A percentile compares a stretch with the other conserved stretches of the same genome.
These are phyloP conservation scores for Flaveria ramosissima DNA, from an alignment of 129 eudicot genomes.

Conservation along the genomic window DNA sequence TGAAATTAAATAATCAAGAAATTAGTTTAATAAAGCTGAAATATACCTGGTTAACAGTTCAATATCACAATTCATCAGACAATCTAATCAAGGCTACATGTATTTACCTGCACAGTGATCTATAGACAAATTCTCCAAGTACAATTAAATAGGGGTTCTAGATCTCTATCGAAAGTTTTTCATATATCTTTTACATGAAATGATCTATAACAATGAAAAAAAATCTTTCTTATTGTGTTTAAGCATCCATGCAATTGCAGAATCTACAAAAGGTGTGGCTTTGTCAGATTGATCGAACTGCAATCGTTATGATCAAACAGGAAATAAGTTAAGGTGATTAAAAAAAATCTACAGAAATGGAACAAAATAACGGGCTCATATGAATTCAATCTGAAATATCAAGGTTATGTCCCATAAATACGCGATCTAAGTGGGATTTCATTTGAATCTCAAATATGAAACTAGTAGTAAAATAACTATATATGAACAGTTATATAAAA, in stretches of 20 bases:
- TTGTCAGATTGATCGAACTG: constrained; percentile 8
- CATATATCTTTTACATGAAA: constrained; percentile 19
- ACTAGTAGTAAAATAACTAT: not conserved
- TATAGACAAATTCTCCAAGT: not conserved
- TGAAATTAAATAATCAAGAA: not conserved
- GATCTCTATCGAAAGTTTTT: not conserved
- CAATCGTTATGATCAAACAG: not conserved
- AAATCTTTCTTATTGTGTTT: not conserved
- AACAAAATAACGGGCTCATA: not conserved
- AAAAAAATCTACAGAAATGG: not conserved
- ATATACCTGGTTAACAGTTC: not conserved
- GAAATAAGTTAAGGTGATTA: not conserved
- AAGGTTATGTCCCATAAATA: not conserved
- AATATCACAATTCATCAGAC: not conserved
- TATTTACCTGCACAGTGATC: not conserved
- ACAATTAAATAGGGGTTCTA: not conserved
- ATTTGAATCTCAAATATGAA: not conserved
- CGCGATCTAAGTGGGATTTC: not conserved
- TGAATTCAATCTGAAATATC: not conserved
- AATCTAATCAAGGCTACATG: not conserved
- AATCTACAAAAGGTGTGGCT: constrained; percentile 4
- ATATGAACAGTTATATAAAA: not conserved
- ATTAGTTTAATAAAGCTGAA: not conserved
- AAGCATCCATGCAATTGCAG: constrained; percentile 4
- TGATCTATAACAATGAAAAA: constrained; percentile 8